Base-by-base conservation (phyloP, 1,284 basidiomycete genomes). In the Phellinidium pouzarii region DNA sequence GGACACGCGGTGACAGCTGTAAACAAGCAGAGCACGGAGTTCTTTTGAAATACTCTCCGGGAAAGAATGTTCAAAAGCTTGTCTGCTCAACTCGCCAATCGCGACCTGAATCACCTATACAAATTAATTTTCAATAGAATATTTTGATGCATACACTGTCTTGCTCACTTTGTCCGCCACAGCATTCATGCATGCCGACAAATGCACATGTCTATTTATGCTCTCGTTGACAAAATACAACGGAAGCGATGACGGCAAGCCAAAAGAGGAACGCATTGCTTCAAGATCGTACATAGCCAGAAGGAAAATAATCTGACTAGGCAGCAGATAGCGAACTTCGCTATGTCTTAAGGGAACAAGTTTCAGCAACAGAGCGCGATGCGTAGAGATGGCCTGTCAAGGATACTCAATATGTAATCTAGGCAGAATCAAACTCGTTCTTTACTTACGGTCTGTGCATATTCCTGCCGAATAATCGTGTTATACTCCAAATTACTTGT, bases 401-500 rank as follows among this genome's bases (percentile, higher is more conserved):
- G 36, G n/a, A 19, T 31, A 29, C 44, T 12, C 44, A 53, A 22
- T 44, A 17, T 12, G 38, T 42, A 22, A 40, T 22, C 48, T 34
- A 8, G 36, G 27, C 37, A 25, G 20, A 12, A 6, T 12, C 27
- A n/a, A 9, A 48, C 41, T 40, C 31, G 43, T 41, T 17, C 41
- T 36, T 7, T 5, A 64, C 80, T 64, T 60, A 91, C 91, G 36
- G 80, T 85, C 55, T 84, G 76, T 1, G 84, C 84, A 62, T 89
- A 94, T 63, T 93, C 91, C 61, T 88, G 87, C n/a, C 91, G 77
- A 57, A 99, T 80, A 26, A 95, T 86, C 6, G 92, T 87, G 66
- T 94, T 95, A 67, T 94, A 97, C 66, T 97, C 93, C 20, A 98
- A 77, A 59, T 94, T 92, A 62, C 89, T 92, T 29, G 86, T 85